Evolutionary conservation across 2,329 filamentous ascomycete species (phyloP).

Genomic region (Calonectria multiphialidica): DNA sequence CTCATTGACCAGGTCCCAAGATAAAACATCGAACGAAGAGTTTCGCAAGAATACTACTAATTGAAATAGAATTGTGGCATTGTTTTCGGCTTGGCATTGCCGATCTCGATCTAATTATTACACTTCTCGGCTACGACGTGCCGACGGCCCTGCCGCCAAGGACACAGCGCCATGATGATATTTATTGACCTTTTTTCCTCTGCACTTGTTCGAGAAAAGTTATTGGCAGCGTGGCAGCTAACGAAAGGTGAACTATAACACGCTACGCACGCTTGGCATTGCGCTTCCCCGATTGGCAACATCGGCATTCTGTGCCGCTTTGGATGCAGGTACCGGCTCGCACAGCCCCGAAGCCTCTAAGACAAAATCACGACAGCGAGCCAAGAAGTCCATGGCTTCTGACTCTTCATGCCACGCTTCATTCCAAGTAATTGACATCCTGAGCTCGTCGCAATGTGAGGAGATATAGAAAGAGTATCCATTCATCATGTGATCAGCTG

Average conservation of each 20-base stretch:
- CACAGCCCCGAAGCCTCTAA: no score
- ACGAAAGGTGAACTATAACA: no score
- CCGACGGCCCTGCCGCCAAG: not conserved
- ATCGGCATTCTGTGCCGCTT: no score
- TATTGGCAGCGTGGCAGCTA: no score
- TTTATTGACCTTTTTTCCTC: not conserved
- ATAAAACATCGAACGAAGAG: not conserved
- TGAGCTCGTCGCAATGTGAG: not conserved
- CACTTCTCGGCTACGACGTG: not conserved
- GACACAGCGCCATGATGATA: no score
- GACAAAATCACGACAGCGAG: not conserved
- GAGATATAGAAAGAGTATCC: not conserved
- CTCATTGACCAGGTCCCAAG: not conserved
- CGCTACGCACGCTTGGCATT: not conserved
- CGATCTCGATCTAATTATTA: not conserved
- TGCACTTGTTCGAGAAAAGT: not conserved
- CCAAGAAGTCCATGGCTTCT: not conserved
- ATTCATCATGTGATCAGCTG: not conserved
- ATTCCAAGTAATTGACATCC: not conserved
- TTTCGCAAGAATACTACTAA: not conserved
- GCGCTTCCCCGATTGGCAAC: not conserved
- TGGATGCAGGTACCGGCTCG: no score
- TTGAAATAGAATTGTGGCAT: fast-evolving
- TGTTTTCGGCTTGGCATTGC: not conserved
- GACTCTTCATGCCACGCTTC: not conserved